Percentiles rank a stretch among this genome's conserved stretches.
phyloP scores from a whole-genome alignment of 1,284 basidiomycete species.

The Rugiboletus extremiorientalis region DNA sequence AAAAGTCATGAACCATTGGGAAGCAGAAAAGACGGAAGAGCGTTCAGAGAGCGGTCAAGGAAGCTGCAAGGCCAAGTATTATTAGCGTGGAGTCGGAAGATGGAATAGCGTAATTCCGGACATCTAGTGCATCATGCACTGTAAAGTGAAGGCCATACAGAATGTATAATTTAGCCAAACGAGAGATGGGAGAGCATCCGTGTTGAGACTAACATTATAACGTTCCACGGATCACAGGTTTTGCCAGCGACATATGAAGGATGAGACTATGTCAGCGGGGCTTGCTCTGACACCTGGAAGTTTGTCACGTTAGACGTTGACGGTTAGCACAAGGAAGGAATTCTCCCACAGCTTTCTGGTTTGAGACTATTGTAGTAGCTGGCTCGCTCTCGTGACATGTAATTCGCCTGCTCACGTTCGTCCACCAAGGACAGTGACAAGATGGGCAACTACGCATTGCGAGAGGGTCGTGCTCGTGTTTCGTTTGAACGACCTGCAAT shows the following conservation, averaged over 20 bases:
- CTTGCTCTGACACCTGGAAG: neutral
- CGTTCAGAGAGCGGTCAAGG: neutral
- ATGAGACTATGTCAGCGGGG: neutral
- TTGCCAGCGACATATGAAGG: slow-evolving; percentile 10
- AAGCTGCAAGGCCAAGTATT: neutral
- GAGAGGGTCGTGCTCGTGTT: neutral
- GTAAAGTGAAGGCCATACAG: too few species aligned
- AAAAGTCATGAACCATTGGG: neutral
- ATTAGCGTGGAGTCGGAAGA: neutral
- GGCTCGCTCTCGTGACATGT: too few species aligned
- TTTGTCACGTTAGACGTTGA: too few species aligned
- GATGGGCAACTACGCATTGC: neutral
- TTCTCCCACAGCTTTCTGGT: too few species aligned
- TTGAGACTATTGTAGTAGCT: too few species aligned
- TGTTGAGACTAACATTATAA: neutral
- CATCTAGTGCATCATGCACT: neutral
- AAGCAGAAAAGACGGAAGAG: slow-evolving; percentile 2
- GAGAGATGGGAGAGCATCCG: slow-evolving; percentile 12
- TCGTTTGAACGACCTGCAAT: neutral
- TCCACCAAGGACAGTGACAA: neutral
- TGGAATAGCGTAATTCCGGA: neutral
- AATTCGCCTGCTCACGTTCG: neutral
- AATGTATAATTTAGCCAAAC: slow-evolving; percentile 1
- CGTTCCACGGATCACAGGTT: slow-evolving; percentile 8
- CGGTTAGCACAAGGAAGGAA: too few species aligned